Base-by-base conservation (phyloP, 148 eudicot genomes). In the Spergularia marina region DNA sequence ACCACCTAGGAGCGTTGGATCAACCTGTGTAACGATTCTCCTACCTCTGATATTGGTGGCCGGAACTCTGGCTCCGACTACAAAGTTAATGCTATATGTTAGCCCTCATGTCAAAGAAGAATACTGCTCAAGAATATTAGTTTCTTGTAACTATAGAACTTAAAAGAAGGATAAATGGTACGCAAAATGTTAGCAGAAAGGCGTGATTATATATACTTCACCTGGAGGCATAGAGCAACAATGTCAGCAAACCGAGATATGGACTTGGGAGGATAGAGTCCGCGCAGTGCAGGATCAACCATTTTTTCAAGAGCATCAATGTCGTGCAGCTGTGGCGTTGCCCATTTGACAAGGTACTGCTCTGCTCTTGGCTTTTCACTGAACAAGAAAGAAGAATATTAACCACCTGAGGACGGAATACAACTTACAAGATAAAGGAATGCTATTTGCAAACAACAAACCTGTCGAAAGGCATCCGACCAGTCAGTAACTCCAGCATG, bases 401-500 rank as follows among this genome's bases (percentile, higher is more conserved):
- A 68, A 53, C 15, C 36, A 53, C 55, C 39, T 47, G 55, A 20
- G 7, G 25, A 53, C 21, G 40, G 10, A 53, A 60, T 53, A 72
- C 36, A 30, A 30, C 36, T 30, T 30, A 30, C 13, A 62, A 44
- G 14, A 41, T 2, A 21, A 70, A 5, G 53, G 54, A 23, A 71
- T 9, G 56, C 40, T 14, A 49, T 20, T 21, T 11, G 75, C 74
- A 56, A n/a, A 10, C 6, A 54, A 72, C 76, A 71, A 70, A 88
- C 91, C 92, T 85, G 78, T 91, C 96, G 51, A 74, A 87, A 68
- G 96, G 88, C 87, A 75, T 85, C 56, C 96, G 90, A 68, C 96
- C 92, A 16, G 96, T 91, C 81, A 91, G 76, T 40, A 91, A 77
- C 83, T 91, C 91, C 75, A 91, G 78, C 92, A 90, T 87, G 15